phyloP scores from a whole-genome alignment of 2,329 filamentous ascomycete genomes.

The Grosmannia serpens region DNA sequence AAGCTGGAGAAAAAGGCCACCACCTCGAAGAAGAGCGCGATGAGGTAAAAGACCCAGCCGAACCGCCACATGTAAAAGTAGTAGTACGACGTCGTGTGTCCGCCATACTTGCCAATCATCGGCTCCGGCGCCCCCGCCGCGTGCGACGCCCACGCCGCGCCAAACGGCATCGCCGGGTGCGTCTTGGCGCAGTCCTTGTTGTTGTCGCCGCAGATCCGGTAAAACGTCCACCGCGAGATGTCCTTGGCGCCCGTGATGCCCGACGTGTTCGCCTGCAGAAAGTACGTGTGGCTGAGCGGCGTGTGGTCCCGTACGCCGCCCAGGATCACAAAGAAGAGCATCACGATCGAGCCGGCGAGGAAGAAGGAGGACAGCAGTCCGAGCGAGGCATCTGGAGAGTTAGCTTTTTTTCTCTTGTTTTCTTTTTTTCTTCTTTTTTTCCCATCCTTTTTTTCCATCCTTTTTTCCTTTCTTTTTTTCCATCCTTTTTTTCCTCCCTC shows the following conservation, averaged over 20 bases:
- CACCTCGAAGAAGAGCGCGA: slow-evolving; percentile 68
- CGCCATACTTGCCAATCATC: slow-evolving; percentile 41
- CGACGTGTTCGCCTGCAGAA: slow-evolving; percentile 68
- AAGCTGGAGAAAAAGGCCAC: slow-evolving; percentile 56
- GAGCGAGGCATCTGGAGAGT: slow-evolving; percentile 25
- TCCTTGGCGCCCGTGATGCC: slow-evolving; percentile 58
- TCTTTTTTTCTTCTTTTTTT: not conserved
- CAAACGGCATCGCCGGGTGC: slow-evolving; percentile 54
- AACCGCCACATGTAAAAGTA: slow-evolving; percentile 86
- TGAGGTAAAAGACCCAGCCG: slow-evolving; percentile 83
- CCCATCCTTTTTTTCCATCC: not conserved
- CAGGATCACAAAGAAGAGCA: slow-evolving; percentile 50
- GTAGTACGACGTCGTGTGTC: slow-evolving; percentile 39
- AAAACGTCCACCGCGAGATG: slow-evolving; percentile 79
- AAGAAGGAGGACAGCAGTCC: slow-evolving; percentile 35
- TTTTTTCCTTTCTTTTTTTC: not conserved
- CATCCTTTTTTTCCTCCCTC: not conserved
- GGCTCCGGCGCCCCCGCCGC: slow-evolving; percentile 30
- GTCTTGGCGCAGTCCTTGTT: slow-evolving; percentile 53
- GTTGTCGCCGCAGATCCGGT: slow-evolving; percentile 62
- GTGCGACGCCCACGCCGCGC: slow-evolving; percentile 54
- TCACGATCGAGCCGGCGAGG: slow-evolving; percentile 37
- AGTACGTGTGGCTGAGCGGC: slow-evolving; percentile 66
- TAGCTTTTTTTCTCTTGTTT: not conserved
- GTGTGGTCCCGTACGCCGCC: slow-evolving; percentile 32